Conservation (phyloP, 441 rosid genomes). For the Capsella rubella region DNA sequence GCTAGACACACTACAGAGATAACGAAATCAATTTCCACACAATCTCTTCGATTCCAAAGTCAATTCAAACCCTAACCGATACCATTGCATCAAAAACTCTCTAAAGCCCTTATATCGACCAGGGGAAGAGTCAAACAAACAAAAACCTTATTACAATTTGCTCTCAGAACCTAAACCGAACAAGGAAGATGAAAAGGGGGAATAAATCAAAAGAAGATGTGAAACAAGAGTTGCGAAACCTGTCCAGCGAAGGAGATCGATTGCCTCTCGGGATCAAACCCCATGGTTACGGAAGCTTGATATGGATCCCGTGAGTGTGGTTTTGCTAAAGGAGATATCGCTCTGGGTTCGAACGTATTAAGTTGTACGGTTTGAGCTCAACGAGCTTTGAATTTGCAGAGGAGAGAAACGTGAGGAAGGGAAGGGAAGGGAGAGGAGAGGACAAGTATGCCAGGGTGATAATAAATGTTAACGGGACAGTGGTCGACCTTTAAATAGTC, state of each 20-base stretch:
- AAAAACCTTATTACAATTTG: constrained; percentile 3
- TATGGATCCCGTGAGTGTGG: constrained; percentile 24
- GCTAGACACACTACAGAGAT: constrained; percentile 1
- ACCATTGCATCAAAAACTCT: constrained; percentile 1
- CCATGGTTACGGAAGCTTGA: constrained; percentile 55
- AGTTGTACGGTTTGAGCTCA: constrained; percentile 22
- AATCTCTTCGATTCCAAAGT: neutral
- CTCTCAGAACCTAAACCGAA: neutral
- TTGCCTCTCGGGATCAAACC: constrained; percentile 62
- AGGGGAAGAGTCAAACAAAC: neutral
- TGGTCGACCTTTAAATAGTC: constrained; percentile 28
- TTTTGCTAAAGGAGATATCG: constrained; percentile 19
- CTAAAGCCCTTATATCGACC: neutral
- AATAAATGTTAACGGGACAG: constrained; percentile 13
- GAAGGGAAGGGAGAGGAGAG: neutral
- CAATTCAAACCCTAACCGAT: constrained; percentile 21
- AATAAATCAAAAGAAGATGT: constrained; percentile 13
- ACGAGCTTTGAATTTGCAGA: constrained; percentile 20
- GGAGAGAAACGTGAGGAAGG: constrained; percentile 33
- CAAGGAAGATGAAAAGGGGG: neutral
- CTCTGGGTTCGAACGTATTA: neutral
- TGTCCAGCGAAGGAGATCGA: constrained; percentile 53
- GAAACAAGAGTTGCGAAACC: constrained; percentile 45
- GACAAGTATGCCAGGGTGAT: constrained; percentile 22
- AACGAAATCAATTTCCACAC: neutral